Evolutionary conservation across 495 filamentous ascomycete species (phyloP).

Genomic region (Lophiostoma macrostomum): DNA sequence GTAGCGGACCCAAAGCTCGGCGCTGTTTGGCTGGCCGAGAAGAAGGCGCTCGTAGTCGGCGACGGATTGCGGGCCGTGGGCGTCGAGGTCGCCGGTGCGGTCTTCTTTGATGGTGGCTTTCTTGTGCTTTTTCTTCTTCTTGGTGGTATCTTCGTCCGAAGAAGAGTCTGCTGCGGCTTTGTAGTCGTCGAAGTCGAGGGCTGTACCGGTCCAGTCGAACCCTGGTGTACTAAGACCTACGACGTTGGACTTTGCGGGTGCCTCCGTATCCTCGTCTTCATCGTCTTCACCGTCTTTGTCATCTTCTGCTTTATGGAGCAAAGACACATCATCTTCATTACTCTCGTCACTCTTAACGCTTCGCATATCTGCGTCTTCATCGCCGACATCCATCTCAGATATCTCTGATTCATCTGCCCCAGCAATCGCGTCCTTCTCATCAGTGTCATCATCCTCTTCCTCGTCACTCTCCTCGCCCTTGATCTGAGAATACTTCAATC

Average conservation of each 20-base stretch:
- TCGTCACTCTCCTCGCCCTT: conserved; percentile 57
- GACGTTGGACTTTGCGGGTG: conserved; percentile 31
- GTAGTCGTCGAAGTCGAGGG: conserved; percentile 50
- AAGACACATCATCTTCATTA: too few species aligned
- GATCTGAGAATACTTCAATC: conserved; percentile 90
- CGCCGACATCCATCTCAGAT: conserved; percentile 41
- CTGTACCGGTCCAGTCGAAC: conserved; percentile 82
- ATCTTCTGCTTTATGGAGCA: too few species aligned
- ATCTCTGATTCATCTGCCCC: conserved; percentile 26
- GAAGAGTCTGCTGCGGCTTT: conserved; percentile 51
- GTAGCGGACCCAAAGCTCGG: conserved; percentile 87
- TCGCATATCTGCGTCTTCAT: conserved; percentile 44
- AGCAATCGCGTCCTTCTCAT: conserved; percentile 26
- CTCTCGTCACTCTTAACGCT: conserved; percentile 46
- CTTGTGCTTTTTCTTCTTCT: conserved; percentile 77
- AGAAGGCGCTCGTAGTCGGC: conserved; percentile 92
- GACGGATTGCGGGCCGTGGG: conserved; percentile 83
- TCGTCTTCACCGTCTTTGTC: conserved; percentile 40
- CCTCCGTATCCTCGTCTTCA: conserved; percentile 40
- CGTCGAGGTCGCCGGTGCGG: conserved; percentile 81
- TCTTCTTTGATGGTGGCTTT: conserved; percentile 82
- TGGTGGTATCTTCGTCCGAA: conserved; percentile 46
- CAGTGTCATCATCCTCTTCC: conserved; percentile 44
- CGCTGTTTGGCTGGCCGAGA: conserved; percentile 85
- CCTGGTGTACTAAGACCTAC: conserved; percentile 69